A percentile compares a stretch with the other conserved stretches of the same genome.
Evolutionary conservation across 2,329 filamentous ascomycete species (phyloP).

Genomic region (Exophiala viscosa): DNA sequence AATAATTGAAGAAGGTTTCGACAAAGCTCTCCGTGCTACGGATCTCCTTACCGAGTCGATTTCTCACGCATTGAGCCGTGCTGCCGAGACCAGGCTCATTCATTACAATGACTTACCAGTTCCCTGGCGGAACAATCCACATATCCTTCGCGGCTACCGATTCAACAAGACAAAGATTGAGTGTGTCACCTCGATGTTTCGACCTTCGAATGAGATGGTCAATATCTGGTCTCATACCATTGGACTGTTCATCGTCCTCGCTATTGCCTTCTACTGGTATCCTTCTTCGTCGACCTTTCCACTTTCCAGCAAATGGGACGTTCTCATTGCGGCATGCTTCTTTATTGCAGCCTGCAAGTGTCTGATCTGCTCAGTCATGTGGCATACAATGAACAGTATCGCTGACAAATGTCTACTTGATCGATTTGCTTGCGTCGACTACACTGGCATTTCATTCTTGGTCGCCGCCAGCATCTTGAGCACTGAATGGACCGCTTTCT

Average conservation of each 20-base stretch:
- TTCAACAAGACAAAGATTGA: constrained; percentile 89
- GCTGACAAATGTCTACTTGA: constrained; percentile 86
- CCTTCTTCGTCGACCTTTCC: constrained; percentile 82
- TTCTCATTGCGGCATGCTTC: constrained; percentile 88
- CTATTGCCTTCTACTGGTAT: constrained; percentile 94
- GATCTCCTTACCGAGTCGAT: constrained; percentile 81
- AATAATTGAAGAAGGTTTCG: constrained; percentile 76
- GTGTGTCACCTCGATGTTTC: constrained; percentile 78
- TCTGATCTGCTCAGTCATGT: constrained; percentile 88
- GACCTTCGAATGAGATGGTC: constrained; percentile 85
- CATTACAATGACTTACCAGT: constrained; percentile 84
- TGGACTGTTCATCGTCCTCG: constrained; percentile 80
- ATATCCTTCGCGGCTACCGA: constrained; percentile 87
- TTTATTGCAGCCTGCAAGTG: constrained; percentile 96
- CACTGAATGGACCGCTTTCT: constrained; percentile 97
- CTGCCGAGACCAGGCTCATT: constrained; percentile 77
- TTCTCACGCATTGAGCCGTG: constrained; percentile 69
- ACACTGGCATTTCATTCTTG: constrained; percentile 92
- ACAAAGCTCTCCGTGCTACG: constrained; percentile 76
- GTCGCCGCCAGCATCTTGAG: constrained; percentile 97
- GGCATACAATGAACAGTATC: constrained; percentile 99
- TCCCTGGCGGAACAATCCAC: constrained; percentile 92
- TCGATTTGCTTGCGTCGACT: constrained; percentile 95
- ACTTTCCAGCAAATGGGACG: constrained; percentile 78
- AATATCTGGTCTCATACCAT: constrained; percentile 98